phyloP scores from a whole-genome alignment of 2,329 filamentous ascomycete genomes.

The Diaporthe ampelina region DNA sequence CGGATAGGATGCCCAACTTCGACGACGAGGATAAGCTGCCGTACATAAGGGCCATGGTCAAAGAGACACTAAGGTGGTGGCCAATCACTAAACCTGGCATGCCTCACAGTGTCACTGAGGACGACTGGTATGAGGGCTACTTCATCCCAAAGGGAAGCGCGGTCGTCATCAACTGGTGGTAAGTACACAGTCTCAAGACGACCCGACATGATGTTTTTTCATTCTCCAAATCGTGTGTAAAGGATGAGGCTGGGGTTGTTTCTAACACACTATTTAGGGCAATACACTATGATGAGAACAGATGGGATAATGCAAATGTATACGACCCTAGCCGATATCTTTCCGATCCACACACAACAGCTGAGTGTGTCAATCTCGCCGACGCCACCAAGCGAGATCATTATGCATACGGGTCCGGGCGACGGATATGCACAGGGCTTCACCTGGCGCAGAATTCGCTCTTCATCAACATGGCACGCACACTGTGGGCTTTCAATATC shows the following conservation, averaged over 20 bases:
- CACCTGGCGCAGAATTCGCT: conserved; percentile 60
- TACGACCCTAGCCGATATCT: conserved; percentile 44
- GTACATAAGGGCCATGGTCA: conserved; percentile 55
- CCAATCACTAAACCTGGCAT: conserved; percentile 51
- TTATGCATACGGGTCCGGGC: conserved; percentile 56
- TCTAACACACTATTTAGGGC: conserved; percentile 33
- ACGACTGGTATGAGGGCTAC: conserved; percentile 54
- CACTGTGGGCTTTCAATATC: conserved; percentile 62
- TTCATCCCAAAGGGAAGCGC: conserved; percentile 54
- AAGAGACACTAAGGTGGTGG: conserved; percentile 58
- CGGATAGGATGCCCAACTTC: conserved; percentile 51
- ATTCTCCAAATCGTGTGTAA: no score
- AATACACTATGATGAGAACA: conserved; percentile 49
- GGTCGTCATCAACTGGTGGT: conserved; percentile 51
- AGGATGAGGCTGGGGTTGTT: no score
- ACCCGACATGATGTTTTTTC: no score
- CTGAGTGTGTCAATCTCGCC: no score
- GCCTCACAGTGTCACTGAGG: conserved; percentile 52
- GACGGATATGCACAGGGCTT: conserved; percentile 61
- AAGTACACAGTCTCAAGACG: background rate
- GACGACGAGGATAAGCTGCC: conserved; percentile 53
- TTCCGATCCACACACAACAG: no score
- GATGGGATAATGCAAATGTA: conserved; percentile 44
- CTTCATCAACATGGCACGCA: conserved; percentile 59
- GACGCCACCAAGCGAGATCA: no score